Conservation (phyloP, 495 filamentous ascomycete genomes). For the Aspergillus ostianus region DNA sequence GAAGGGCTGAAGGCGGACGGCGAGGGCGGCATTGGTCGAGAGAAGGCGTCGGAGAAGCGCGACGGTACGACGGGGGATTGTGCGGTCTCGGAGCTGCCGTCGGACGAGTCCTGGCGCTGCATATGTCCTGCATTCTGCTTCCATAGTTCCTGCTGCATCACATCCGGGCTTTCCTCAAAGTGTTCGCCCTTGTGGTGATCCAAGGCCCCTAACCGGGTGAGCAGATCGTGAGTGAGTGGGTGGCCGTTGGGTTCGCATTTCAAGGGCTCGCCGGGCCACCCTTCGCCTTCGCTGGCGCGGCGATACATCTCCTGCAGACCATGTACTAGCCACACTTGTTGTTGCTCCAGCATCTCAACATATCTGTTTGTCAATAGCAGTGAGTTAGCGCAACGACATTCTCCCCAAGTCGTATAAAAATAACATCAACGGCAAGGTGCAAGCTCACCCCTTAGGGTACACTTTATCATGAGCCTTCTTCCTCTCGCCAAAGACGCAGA, state of each 20-base stretch:
- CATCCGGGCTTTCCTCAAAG: slow-evolving; percentile 58
- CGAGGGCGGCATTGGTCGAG: slow-evolving; percentile 33
- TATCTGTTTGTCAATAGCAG: slow-evolving; percentile 41
- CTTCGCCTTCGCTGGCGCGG: slow-evolving; percentile 46
- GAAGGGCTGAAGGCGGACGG: slow-evolving; percentile 39
- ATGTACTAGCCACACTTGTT: slow-evolving; percentile 62
- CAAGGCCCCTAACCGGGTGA: slow-evolving; percentile 57
- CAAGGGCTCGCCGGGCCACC: slow-evolving; percentile 56
- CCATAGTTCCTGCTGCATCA: slow-evolving; percentile 55
- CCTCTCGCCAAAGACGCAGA: slow-evolving; percentile 62
- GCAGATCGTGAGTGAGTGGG: slow-evolving; percentile 65
- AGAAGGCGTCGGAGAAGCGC: slow-evolving; percentile 39
- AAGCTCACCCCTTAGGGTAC: slow-evolving; percentile 61
- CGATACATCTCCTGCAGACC: slow-evolving; percentile 61
- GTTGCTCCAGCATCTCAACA: slow-evolving; percentile 71
- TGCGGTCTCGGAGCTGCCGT: slow-evolving; percentile 51
- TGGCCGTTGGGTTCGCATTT: slow-evolving; percentile 53
- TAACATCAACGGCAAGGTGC: slow-evolving; percentile 15
- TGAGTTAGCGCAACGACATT: slow-evolving; percentile 11
- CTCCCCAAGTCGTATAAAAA: neutral
- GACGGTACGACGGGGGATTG: slow-evolving; percentile 41
- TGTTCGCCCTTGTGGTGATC: slow-evolving; percentile 49
- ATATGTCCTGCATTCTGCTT: slow-evolving; percentile 47
- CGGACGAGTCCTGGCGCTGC: slow-evolving; percentile 53
- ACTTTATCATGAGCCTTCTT: slow-evolving; percentile 63